Conservation (phyloP, 2,329 filamentous ascomycete genomes). For the Penicillium sp. region DNA sequence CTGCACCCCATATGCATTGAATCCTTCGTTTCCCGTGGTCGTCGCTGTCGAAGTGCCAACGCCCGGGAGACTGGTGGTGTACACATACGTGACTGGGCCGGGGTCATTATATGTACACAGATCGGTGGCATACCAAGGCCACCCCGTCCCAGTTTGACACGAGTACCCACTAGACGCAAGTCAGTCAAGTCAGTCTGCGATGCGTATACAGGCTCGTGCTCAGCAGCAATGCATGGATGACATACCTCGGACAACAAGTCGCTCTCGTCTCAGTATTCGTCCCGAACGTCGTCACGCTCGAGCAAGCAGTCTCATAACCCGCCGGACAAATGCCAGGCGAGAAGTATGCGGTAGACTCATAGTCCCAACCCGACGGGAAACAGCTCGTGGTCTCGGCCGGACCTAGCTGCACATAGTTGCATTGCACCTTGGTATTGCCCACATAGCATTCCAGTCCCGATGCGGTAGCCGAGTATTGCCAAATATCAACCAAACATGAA, state of each 20-base stretch:
- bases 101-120: slow-evolving; percentile 1
- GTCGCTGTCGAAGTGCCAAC: background rate
- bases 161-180: background rate
- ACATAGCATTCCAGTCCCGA: background rate
- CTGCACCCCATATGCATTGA: slow-evolving; percentile 10
- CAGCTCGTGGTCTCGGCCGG: slow-evolving; percentile 1
- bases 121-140: slow-evolving; percentile 12
- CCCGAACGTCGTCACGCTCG: background rate
- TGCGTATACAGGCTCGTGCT: too few species aligned
- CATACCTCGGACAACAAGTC: slow-evolving; percentile 11
- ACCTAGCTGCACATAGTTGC: slow-evolving; percentile 6
- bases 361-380: background rate
- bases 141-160: background rate
- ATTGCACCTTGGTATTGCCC: background rate
- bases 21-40: background rate
- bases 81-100: background rate
- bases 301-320: background rate
- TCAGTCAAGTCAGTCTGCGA: background rate
- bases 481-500: slow-evolving; percentile 5
- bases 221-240: background rate
- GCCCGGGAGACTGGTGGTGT: background rate
- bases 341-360: background rate
- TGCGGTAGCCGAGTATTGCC: background rate
- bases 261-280: slow-evolving; percentile 5
- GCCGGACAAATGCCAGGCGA: slow-evolving; percentile 8